Base-by-base conservation (phyloP, 371 early-diverging fungal genomes). In the Rhizomucor miehei region DNA sequence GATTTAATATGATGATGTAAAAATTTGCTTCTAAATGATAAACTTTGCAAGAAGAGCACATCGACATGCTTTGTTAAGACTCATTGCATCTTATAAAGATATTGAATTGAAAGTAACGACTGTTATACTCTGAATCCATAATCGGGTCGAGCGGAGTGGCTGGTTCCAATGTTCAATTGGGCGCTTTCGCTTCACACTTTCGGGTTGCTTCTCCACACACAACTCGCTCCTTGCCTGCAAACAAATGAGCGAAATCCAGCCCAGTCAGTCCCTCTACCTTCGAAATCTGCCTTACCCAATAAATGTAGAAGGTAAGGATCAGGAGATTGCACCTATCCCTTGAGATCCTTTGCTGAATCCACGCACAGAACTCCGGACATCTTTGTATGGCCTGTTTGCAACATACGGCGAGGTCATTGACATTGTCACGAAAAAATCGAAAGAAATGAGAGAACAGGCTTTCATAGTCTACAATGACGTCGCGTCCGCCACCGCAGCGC, bases 381-480 rank as follows among this genome's bases (percentile, higher is more conserved):
- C 79, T 11, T 69, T 93, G 21, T 92, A 92, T 73, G 71, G 75
- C 48, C 69, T 92, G 29, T 94, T 94, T 65, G 76, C 86, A 16
- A 78, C 86, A 13, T 87, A 88, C 67, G 98, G 97, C n/a, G 73
- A 80, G 36, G 81, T 98, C n/a, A 52, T 94, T 23, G 94, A 94
- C 56, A 86, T 98, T 35, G 88, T 89, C 4, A 89, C 92, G 10
- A 78, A 82, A 56, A 82, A 87, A 52, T 86, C 86, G 12, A 67
- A 79, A 49, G 82, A 87, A 59, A 89, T 90, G 90, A 89, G 96
- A 16, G 97, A 96, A n/a, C 98, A 98, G 70, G 98, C 98, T 1
- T 96, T 94, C 67, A 74, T 98, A 25, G 92, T 89, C 24, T 96
- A 90, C 66, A 73, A 77, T 44, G 87, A 93, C 51, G 73, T 90